Evolutionary conservation across 768 basidiomycete species (phyloP).

Genomic region (Lentinula raphanica): DNA sequence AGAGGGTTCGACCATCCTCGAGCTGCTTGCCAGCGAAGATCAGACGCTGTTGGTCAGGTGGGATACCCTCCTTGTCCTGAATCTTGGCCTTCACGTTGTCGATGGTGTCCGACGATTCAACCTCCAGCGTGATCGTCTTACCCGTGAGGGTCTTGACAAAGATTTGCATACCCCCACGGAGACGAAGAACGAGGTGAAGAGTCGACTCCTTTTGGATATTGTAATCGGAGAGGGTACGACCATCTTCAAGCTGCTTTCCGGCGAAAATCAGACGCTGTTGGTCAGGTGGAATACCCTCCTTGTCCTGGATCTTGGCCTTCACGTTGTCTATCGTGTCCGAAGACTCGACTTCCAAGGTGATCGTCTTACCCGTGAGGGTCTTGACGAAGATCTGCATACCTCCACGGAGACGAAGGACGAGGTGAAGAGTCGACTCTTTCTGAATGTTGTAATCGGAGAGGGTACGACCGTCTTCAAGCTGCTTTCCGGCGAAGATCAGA

Average conservation of each 20-base stretch:
- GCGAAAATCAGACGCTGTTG: constrained; percentile 79
- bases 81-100: constrained; percentile 77
- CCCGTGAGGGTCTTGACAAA: constrained; percentile 71
- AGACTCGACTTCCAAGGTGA: constrained; percentile 71
- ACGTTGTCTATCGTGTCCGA: constrained; percentile 76
- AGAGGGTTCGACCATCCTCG: constrained; percentile 73
- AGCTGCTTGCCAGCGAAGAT: constrained; percentile 80
- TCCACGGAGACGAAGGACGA: constrained; percentile 70
- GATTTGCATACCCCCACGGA: constrained; percentile 70
- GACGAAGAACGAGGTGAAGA: constrained; percentile 68
- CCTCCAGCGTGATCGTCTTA: constrained; percentile 73
- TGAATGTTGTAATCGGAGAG: constrained; percentile 81
- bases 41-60: constrained; percentile 73
- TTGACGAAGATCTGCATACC: constrained; percentile 73
- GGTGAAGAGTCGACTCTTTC: constrained; percentile 72
- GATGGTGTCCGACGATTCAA: constrained; percentile 72
- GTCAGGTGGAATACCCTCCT: constrained; percentile 76
- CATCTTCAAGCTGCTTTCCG: constrained; percentile 76
- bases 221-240: constrained; percentile 72
- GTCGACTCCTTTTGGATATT: constrained; percentile 76
- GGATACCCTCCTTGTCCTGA: constrained; percentile 78
- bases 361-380: constrained; percentile 71
- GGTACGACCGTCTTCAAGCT: constrained; percentile 90
- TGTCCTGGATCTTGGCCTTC: constrained; percentile 75
- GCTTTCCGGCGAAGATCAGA: constrained; percentile 90